Evolutionary conservation across 129 eudicot genomes (phyloP).

Genomic region (Daucus carota): DH1_v3.0 NC_030382.2:42573501-42574000

Average conservation of each 20-base stretch:
- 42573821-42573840: conserved; percentile 25
- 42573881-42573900: conserved; percentile 38
- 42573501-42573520: no score
- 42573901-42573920: conserved; percentile 34
- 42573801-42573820: background rate
- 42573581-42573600: conserved; percentile 50
- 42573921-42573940: conserved; percentile 47
- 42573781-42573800: background rate
- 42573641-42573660: no score
- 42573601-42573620: conserved; percentile 68
- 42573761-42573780: background rate
- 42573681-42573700: background rate
- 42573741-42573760: background rate
- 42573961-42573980: conserved; percentile 49
- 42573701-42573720: conserved; percentile 3
- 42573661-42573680: background rate
- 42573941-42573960: conserved; percentile 54
- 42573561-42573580: conserved; percentile 29
- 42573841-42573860: conserved; percentile 21
- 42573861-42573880: conserved; percentile 8
- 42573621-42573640: no score
- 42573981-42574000: conserved; percentile 49
- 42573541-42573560: conserved; percentile 20
- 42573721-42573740: background rate
- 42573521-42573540: background rate